Base-by-base conservation (phyloP, 352 stramenopile species). In the Pythium guiyangense region DNA sequence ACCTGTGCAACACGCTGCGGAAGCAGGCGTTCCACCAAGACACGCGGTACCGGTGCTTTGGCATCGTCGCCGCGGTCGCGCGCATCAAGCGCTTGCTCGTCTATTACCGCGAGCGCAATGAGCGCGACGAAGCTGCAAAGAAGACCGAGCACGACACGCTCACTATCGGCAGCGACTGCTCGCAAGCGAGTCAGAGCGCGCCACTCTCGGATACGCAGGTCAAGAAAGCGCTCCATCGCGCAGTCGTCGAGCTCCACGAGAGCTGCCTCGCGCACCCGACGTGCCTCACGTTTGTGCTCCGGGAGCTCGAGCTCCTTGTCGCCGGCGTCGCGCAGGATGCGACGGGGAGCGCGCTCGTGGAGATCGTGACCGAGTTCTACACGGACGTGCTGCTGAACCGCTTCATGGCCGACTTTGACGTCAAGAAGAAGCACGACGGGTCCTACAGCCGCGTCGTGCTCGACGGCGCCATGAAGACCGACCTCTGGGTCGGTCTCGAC, bases 21-120 rank as follows among this genome's bases (percentile, higher is more conserved):
- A 88, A 88, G 49, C 73, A 86, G 50, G 55, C 59, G 6, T 84
- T 69, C 42, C 76, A 86, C 43, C 76, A 83, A 59, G 76, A 88
- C 20, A 58, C 66, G 10, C 67, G 70, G 4, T 86, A 84, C 60
- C 68, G 70, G 2, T 66, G 57, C 4, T 75, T 74, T 25, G 78
- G 78, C 0, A 81, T 88, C 35, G 65, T 88, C 25, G 78, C 62
- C 8, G 49, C 73, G 3, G 69, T 78, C 18, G 62, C 66, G n/a
- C 62, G 65, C 14, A 57, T 76, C 50, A 79, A 70, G 40, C 53
- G 60, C 1, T 20, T 79, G 42, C 34, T 81, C 25, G 57, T 54
- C 18, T 54, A 60, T 31, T 63, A 70, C 57, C 52, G 58, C 29
- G 71, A 77, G 26, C 69, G 53, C 18, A 42, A 49, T 22, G 27